Evolutionary conservation across 805 yeast species (phyloP), one percentile per base, ranked within the genome.

Genomic region (Saccharomycopsis olivae): DNA sequence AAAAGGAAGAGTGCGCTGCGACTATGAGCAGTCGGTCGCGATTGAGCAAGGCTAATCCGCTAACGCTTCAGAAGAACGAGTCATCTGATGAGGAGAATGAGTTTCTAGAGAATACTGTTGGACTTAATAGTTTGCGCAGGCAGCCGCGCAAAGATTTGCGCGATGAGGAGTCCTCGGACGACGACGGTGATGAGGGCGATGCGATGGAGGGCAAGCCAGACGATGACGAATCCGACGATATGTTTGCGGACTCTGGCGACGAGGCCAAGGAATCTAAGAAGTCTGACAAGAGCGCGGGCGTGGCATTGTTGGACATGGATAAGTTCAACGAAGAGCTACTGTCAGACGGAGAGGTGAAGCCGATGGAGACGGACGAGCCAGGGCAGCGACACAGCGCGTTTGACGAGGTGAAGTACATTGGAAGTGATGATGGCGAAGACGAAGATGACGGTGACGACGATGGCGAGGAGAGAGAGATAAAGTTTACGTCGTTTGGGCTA

Each of bases 401-500:
- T 11, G 40, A 36, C 20, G 30, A 23, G 23, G 35, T 36, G 16
- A 27, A 14, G 23, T 41, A 21, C 16, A 19, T 33, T 29, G 53
- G 46, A 4, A 31, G 39, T 15, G 50, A 49, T 6, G 55, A 46
- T 15, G 34, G 37, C 2, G 37, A 47, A n/a, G 49, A 45, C 18
- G 52, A 52, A 2, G 56, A 48, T 2, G 48, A 49, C 16, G 46
- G 50, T 10, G 46, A 50, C 9, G 63, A 53, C 19, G 48, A 42
- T 3, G 57, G 58, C 23, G 65, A 65, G 45, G 63, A 64, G 66
- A 63, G 61, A 52, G 69, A 66, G 15, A 62, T 77, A 1, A 68
- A 69, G 44, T 44, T 82, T 2, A 88, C 81, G 43, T 71, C 82
- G 0, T 82, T 82, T 56, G 68, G 73, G 52, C 55, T 82, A 33